Evolutionary conservation across 257 asterid genomes (phyloP).

Genomic region (Solanum ahanhuiri): DNA sequence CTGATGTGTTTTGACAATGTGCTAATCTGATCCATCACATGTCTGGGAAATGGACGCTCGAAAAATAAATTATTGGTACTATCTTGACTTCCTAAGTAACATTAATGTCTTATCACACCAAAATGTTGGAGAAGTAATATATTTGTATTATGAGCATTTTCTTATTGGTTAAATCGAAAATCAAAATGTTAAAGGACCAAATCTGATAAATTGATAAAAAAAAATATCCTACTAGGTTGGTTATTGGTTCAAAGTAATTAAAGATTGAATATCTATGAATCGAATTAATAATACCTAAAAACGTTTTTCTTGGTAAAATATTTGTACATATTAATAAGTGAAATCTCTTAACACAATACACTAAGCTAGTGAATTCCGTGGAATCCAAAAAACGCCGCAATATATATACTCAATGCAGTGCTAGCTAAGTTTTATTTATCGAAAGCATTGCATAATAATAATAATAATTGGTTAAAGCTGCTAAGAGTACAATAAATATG

Average conservation of each 20-base stretch:
- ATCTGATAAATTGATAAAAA: too few species aligned
- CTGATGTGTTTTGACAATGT: background rate
- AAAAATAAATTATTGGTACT: too few species aligned
- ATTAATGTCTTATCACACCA: background rate
- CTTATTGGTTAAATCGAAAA: background rate
- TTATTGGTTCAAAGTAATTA: background rate
- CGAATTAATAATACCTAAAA: too few species aligned
- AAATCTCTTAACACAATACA: background rate
- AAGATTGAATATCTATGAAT: too few species aligned
- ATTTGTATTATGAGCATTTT: background rate
- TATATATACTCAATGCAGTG: background rate
- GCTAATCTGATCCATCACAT: background rate
- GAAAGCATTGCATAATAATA: background rate
- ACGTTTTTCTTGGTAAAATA: background rate
- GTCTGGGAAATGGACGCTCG: background rate
- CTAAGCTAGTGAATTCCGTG: background rate
- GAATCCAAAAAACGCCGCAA: background rate
- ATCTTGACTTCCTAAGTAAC: background rate
- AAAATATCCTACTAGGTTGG: background rate
- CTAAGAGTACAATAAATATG: background rate
- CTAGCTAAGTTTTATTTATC: background rate
- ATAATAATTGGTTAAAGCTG: background rate
- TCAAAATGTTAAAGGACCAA: background rate
- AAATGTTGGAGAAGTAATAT: background rate
- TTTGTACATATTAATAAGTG: background rate